phyloP scores from a whole-genome alignment of 805 yeast genomes.

The Helenozyma rhizophorensis region DNA sequence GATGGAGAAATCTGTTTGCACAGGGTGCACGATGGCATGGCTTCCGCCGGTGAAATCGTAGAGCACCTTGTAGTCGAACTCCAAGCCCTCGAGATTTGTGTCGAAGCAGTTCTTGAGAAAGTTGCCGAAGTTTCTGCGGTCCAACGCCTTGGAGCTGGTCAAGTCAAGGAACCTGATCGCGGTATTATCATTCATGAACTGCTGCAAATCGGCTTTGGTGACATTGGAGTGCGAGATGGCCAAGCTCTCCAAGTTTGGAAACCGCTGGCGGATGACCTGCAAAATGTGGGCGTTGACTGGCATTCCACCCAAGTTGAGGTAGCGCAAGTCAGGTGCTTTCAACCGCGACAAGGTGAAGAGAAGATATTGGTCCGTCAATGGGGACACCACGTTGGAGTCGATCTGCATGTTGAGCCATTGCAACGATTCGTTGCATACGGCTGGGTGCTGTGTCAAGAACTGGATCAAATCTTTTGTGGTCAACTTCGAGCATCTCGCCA shows the following conservation, averaged over 20 bases:
- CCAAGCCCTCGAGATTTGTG: constrained; percentile 51
- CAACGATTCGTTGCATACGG: constrained; percentile 45
- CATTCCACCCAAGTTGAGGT: constrained; percentile 61
- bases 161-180: constrained; percentile 58
- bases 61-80: constrained; percentile 56
- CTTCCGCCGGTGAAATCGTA: constrained; percentile 44
- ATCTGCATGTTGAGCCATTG: constrained; percentile 66
- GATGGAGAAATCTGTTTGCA: constrained; percentile 25
- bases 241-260: constrained; percentile 39
- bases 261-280: constrained; percentile 33
- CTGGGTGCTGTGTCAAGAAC: constrained; percentile 69
- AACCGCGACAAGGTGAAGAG: constrained; percentile 40
- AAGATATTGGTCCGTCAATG: constrained; percentile 49
- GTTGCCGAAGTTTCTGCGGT: constrained; percentile 47
- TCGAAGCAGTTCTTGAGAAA: constrained; percentile 26
- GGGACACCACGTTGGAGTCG: constrained; percentile 58
- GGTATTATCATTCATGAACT: constrained; percentile 26
- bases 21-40: constrained; percentile 25
- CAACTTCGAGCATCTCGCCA: constrained; percentile 50
- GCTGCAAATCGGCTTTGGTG: constrained; percentile 32
- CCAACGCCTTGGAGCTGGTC: constrained; percentile 56
- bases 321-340: constrained; percentile 42
- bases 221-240: constrained; percentile 38
- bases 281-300: constrained; percentile 45
- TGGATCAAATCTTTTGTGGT: constrained; percentile 68